Conservation (phyloP, 2,329 filamentous ascomycete species). For the Trichoderma gracile region DNA sequence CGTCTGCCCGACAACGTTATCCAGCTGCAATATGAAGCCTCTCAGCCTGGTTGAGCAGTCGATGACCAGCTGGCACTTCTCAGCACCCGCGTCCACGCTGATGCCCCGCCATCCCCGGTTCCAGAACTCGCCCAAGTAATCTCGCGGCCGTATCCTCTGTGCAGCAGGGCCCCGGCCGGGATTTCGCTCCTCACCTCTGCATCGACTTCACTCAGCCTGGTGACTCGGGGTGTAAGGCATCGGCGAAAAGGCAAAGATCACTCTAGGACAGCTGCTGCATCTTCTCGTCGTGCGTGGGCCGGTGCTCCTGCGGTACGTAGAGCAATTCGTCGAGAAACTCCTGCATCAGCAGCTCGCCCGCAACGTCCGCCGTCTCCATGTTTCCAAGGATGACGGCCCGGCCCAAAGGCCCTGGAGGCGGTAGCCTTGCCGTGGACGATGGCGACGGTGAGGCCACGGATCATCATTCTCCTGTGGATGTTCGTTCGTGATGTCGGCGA, state of each 20-base stretch:
- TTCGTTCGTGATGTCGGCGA: slow-evolving; percentile 27
- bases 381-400: slow-evolving; percentile 33
- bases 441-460: slow-evolving; percentile 34
- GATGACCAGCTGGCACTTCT: slow-evolving; percentile 29
- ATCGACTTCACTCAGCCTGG: too few species aligned
- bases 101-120: slow-evolving; percentile 34
- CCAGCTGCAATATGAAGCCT: slow-evolving; percentile 32
- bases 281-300: neutral
- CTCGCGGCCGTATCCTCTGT: slow-evolving; percentile 22
- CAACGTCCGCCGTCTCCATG: slow-evolving; percentile 24
- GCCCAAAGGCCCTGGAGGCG: slow-evolving; percentile 32
- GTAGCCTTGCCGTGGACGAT: slow-evolving; percentile 27
- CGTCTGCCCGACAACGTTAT: slow-evolving; percentile 29
- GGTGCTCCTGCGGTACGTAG: neutral
- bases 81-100: slow-evolving; percentile 26
- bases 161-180: neutral
- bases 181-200: neutral
- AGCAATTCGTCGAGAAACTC: slow-evolving; percentile 27
- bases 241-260: too few species aligned
- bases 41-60: slow-evolving; percentile 35
- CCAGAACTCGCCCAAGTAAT: slow-evolving; percentile 32
- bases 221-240: too few species aligned
- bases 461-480: slow-evolving; percentile 29
- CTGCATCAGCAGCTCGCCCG: too few species aligned
- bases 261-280: too few species aligned